Percentiles rank a stretch among this genome's conserved stretches.
Conservation (phyloP, 2,329 filamentous ascomycete genomes). For the Tolypocladium tundrense region DNA sequence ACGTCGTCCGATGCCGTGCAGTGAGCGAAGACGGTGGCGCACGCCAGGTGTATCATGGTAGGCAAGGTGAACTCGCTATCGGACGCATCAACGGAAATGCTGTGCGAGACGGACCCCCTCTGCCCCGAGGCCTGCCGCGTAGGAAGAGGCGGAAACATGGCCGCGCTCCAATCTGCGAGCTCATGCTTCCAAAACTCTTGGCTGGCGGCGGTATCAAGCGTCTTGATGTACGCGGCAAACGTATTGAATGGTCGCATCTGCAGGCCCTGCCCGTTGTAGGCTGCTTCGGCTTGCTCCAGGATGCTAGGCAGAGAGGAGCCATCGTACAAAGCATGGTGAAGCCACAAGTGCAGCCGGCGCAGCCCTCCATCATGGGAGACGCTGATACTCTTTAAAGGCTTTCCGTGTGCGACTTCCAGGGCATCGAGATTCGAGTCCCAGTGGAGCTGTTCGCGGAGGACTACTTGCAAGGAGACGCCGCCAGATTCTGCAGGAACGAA, state of each 20-base stretch:
- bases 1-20: slow-evolving; percentile 2
- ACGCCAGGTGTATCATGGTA: slow-evolving; percentile 9
- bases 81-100: not conserved
- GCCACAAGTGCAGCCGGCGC: slow-evolving; percentile 10
- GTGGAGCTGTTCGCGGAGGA: slow-evolving; percentile 7
- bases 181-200: not conserved
- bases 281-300: slow-evolving; percentile 13
- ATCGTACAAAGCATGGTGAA: slow-evolving; percentile 30
- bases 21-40: slow-evolving; percentile 3
- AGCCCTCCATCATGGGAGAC: not conserved
- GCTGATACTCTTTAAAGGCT: not conserved
- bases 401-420: not conserved
- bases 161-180: not conserved
- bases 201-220: not conserved
- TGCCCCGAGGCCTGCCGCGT: not conserved
- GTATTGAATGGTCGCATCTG: not conserved
- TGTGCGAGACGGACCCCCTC: not conserved
- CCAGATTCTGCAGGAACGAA: slow-evolving; percentile 12
- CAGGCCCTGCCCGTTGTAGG: slow-evolving; percentile 4
- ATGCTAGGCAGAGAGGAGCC: slow-evolving; percentile 20
- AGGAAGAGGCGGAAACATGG: not conserved
- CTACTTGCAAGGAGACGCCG: slow-evolving; percentile 1
- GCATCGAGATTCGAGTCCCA: slow-evolving; percentile 1
- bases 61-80: slow-evolving; percentile 26
- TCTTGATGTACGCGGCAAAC: slow-evolving; percentile 5